Evolutionary conservation across 805 yeast species (phyloP).

Genomic region (Ogataea dorogensis): DNA sequence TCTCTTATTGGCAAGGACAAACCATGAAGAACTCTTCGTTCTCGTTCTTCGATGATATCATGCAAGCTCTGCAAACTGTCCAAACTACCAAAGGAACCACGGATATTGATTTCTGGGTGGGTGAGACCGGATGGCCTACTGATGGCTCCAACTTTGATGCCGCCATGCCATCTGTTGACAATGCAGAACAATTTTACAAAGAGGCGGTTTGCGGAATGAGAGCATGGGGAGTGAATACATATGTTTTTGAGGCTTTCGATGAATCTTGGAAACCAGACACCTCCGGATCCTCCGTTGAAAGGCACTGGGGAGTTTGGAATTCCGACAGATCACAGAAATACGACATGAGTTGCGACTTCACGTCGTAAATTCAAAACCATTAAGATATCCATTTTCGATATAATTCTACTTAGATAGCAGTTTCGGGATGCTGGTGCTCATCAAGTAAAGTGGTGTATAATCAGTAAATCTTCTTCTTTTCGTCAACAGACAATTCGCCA

Average conservation of each 20-base stretch:
- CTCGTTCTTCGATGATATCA: constrained; percentile 94
- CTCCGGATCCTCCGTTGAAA: constrained; percentile 84
- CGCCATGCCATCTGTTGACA: constrained; percentile 65
- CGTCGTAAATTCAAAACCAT: constrained; percentile 20
- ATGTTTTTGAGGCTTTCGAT: constrained; percentile 92
- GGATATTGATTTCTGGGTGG: constrained; percentile 89
- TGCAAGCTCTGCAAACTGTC: constrained; percentile 91
- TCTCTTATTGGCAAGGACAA: constrained; percentile 99
- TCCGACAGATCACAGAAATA: constrained; percentile 45
- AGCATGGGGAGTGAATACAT: constrained; percentile 93
- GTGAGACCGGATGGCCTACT: constrained; percentile 98
- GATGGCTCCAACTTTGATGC: constrained; percentile 70
- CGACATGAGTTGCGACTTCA: constrained; percentile 45
- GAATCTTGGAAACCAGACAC: constrained; percentile 95
- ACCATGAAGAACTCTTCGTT: constrained; percentile 75
- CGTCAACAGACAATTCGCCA: constrained; percentile 89
- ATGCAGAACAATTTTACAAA: constrained; percentile 82
- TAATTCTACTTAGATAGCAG: constrained; percentile 1
- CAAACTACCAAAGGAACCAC: constrained; percentile 85
- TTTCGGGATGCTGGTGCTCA: constrained; percentile 2
- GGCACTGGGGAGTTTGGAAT: constrained; percentile 92
- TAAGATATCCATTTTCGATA: constrained; percentile 3
- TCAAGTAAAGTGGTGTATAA: constrained; percentile 3
- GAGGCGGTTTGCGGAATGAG: constrained; percentile 90
- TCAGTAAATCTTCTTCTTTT: constrained; percentile 88